These are phyloP conservation scores for Elsinoe arachidis DNA, from an alignment of 2,329 filamentous ascomycete species.

Conservation along the genomic window DNA sequence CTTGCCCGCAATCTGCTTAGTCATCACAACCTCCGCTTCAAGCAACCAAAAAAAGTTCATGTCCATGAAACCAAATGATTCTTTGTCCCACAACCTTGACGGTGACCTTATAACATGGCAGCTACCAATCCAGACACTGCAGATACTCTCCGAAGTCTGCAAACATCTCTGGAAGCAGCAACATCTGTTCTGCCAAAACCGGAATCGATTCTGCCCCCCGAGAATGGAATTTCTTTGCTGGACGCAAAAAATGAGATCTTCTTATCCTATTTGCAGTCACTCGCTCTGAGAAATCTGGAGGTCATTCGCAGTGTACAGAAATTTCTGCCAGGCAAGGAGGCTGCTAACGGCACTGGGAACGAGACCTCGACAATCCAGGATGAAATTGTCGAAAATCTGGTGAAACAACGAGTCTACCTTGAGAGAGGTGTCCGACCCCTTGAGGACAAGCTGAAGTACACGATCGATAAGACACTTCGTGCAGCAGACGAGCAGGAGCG, in stretches of 20 bases:
- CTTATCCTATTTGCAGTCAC: slow-evolving; percentile 88
- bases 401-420: slow-evolving; percentile 82
- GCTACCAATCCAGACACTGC: slow-evolving; percentile 30
- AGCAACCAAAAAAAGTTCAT: not conserved
- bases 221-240: slow-evolving; percentile 85
- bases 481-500: slow-evolving; percentile 68
- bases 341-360: slow-evolving; percentile 18
- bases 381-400: slow-evolving; percentile 73
- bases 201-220: slow-evolving; percentile 58
- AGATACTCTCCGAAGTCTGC: slow-evolving; percentile 36
- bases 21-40: not conserved
- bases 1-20: not conserved
- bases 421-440: slow-evolving; percentile 87
- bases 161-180: slow-evolving; percentile 57
- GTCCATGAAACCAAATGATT: not conserved
- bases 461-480: slow-evolving; percentile 88
- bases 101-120: not conserved
- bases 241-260: slow-evolving; percentile 97
- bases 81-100: not conserved
- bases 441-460: slow-evolving; percentile 85
- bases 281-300: slow-evolving; percentile 60
- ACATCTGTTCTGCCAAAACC: slow-evolving; percentile 44
- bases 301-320: slow-evolving; percentile 30
- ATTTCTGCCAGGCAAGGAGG: slow-evolving; percentile 28
- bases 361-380: slow-evolving; percentile 42